These are phyloP conservation scores for Emergomyces orientalis DNA, from an alignment of 2,329 filamentous ascomycete genomes.

Conservation along the genomic window DNA sequence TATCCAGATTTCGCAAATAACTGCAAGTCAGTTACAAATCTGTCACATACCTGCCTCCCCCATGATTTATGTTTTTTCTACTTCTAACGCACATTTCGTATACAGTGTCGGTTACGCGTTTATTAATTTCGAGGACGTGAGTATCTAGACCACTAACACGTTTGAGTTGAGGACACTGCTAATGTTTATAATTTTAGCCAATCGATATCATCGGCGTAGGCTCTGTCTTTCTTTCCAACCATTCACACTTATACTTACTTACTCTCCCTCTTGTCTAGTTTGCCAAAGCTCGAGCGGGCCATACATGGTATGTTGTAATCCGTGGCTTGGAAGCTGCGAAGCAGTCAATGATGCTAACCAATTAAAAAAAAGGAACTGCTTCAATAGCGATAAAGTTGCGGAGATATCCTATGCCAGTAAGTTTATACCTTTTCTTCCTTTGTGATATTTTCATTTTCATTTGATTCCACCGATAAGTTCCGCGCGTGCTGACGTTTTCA, in stretches of 20 bases:
- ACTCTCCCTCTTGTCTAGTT: conserved; percentile 45
- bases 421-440: conserved; percentile 21
- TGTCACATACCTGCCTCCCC: not conserved
- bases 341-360: not conserved
- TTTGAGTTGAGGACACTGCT: conserved; percentile 21
- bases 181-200: conserved; percentile 43
- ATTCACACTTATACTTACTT: conserved; percentile 19
- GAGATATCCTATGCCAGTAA: conserved; percentile 93
- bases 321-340: not conserved
- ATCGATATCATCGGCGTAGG: conserved; percentile 62
- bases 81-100: conserved; percentile 3
- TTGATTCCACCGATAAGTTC: not conserved
- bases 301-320: conserved; percentile 50
- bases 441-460: not conserved
- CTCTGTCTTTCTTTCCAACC: conserved; percentile 11
- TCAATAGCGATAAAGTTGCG: conserved; percentile 73
- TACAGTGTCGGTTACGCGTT: conserved; percentile 88
- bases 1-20: conserved; percentile 62
- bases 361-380: conserved; percentile 54
- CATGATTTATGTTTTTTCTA: not conserved
- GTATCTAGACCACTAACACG: conserved; percentile 22
- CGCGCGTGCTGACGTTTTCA: conserved; percentile 21
- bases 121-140: conserved; percentile 81
- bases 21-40: conserved; percentile 57
- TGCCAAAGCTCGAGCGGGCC: conserved; percentile 58